Evolutionary conservation across 768 basidiomycete species (phyloP), one percentile per base, ranked within the genome.

Genomic region (Lactarius hengduanensis): DNA sequence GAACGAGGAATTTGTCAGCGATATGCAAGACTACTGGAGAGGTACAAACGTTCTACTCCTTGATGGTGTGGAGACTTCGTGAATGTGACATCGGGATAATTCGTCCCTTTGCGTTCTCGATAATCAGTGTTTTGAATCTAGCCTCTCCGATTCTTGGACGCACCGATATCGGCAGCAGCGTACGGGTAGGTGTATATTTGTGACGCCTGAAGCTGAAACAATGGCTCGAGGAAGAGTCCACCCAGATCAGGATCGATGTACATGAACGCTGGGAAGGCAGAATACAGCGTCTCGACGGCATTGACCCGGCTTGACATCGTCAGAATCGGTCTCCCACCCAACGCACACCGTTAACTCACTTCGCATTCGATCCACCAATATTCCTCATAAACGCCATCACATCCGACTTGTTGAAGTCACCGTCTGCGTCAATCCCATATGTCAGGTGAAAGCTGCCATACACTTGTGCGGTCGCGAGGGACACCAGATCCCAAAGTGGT

Each of bases 371-470:
- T 9, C 61, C 68, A 10, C 61, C 62, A 1, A 61, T 57, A 41
- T 69, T 64, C 40, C 61, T 86, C 77, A 87, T 78, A 73, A 87
- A 85, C 11, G 84, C 77, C 34, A 86, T 73, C 6, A 82, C 73
- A 72, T 86, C 84, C 18, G 68, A 76, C 0, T 79, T 79, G 71
- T 86, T 85, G 76, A 79, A 84, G 6, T 79, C 76, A 4, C 84
- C 28, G 66, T 79, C 73, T 34, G 72, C 71, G 28, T 77, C 80
- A 65, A 80, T 80, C 16, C 83, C 81, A 38, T 84, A 72, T 0
- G 86, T 87, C 57, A 87, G 77, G 62, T 88, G 86, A 20, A 76
- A 81, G 5, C 82, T 80, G 8, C 78, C 82, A 5, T 86, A 75
- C n/a, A 82, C 79, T 71, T 88, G 85, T 47, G 85, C 75, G 53